Evolutionary conservation across 2,329 filamentous ascomycete genomes (phyloP).

Genomic region (Cladophialophora carrionii): DNA sequence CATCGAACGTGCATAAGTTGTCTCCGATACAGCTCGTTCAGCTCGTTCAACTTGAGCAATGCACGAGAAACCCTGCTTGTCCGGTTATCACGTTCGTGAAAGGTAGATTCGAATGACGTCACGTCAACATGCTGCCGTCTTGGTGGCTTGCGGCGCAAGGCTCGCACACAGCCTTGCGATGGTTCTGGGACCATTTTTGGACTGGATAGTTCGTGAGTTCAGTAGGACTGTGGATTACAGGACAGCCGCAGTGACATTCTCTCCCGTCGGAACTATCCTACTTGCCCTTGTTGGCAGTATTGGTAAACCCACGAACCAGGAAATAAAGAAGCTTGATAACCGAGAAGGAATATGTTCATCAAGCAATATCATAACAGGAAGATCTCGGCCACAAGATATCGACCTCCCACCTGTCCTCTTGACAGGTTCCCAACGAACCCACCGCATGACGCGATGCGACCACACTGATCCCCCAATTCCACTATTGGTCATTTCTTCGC

Average conservation of each 20-base stretch:
- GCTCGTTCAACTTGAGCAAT: neutral
- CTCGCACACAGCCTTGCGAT: neutral
- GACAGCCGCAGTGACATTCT: neutral
- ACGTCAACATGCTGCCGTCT: slow-evolving; percentile 4
- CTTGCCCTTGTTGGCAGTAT: neutral
- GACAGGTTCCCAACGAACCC: neutral
- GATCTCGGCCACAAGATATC: neutral
- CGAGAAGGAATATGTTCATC: slow-evolving; percentile 3
- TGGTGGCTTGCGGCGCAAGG: neutral
- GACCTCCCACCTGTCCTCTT: neutral
- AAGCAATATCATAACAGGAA: neutral
- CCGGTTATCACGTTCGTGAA: neutral
- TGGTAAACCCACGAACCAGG: neutral
- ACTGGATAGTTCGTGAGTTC: neutral
- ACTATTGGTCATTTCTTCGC: neutral
- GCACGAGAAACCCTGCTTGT: neutral
- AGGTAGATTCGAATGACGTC: neutral
- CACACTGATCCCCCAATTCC: neutral
- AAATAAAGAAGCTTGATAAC: neutral
- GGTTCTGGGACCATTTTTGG: neutral
- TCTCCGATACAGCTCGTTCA: neutral
- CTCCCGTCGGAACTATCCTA: neutral
- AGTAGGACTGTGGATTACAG: neutral
- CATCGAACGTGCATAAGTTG: too few relatives aligned
- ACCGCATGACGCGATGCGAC: neutral